Percentiles rank a stretch among this genome's conserved stretches.
phyloP scores from a whole-genome alignment of 192 early-diverging fungal genomes.

The Coemansia sp. region DNA sequence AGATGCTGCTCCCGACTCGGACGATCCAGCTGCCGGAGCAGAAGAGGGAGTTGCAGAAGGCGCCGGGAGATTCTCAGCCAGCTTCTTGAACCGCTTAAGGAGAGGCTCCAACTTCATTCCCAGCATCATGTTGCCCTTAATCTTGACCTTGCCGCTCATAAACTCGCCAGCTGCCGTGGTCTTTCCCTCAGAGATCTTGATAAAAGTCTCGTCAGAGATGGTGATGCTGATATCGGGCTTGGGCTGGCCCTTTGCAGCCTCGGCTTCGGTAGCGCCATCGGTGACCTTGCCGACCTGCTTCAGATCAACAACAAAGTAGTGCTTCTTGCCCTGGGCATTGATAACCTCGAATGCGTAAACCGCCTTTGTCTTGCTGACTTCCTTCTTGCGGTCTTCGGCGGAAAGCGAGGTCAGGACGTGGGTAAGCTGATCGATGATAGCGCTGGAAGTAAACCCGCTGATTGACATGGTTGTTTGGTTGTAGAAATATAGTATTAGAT shows the following conservation, averaged over 20 bases:
- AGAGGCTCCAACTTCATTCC: constrained; percentile 71
- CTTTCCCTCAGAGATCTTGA: constrained; percentile 80
- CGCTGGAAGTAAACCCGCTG: constrained; percentile 41
- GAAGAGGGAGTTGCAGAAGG: constrained; percentile 20
- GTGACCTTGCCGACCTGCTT: constrained; percentile 73
- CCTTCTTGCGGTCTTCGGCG: constrained; percentile 49
- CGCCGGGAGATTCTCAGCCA: constrained; percentile 47
- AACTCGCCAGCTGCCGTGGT: constrained; percentile 87
- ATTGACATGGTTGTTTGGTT: constrained; percentile 28
- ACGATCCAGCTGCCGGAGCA: constrained; percentile 24
- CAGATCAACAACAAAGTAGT: constrained; percentile 83
- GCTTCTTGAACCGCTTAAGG: constrained; percentile 59
- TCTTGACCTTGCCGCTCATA: constrained; percentile 89
- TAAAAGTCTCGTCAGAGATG: constrained; percentile 74
- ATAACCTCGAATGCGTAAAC: constrained; percentile 83
- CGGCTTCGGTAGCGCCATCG: constrained; percentile 54
- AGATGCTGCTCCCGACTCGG: constrained; percentile 23
- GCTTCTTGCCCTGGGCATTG: constrained; percentile 65
- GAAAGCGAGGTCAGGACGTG: constrained; percentile 33
- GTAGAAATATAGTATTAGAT: background rate
- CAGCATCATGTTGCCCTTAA: constrained; percentile 74
- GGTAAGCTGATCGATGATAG: constrained; percentile 48
- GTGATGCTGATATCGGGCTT: constrained; percentile 80
- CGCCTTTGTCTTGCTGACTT: constrained; percentile 66
- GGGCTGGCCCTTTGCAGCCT: constrained; percentile 58